Evolutionary conservation across 768 basidiomycete species (phyloP), one percentile per base, ranked within the genome.

Genomic region (Agrocybe chaxingu): DNA sequence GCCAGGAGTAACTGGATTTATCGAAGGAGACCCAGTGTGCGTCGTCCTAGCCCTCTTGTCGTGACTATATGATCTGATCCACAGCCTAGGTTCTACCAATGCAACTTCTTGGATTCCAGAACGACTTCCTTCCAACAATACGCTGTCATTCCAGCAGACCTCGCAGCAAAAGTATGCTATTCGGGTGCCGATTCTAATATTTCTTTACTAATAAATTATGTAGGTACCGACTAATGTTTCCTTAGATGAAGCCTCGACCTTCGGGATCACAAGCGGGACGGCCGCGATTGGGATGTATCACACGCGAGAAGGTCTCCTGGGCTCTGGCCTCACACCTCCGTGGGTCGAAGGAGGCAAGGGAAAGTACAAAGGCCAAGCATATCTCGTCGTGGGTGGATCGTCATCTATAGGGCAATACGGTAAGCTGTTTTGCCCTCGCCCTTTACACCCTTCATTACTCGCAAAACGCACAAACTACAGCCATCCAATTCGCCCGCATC

Each of bases 11-110:
- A 67, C 65, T 16, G 62, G 63, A 31, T 74, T 80, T 57, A 66
- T 73, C 45, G 67, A 68, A 24, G 80, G 79, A 1, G 78, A 81
- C 57, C 64, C 70, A 61, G 77, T 82, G 77, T 78, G 61, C 54
- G 73, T 54, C 43, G 19, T 50, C 4, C 12, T 32, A 8, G 41
- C 53, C 12, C n/a, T 45, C 37, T 4, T 24, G 24, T 4, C 4
- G 24, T 24, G 24, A 24, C 24, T 2, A 24, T 24, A 24, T 24
- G n/a, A 24, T 8, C 36, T 11, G 16, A 29, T 3, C 29, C 33
- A 30, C 10, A 37, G 38, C n/a, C 31, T 41, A 24, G 24, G 24
- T 24, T 24, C 24, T 24, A 24, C 4, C 5, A 3, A 33, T 51
- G 73, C 73, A 44, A 65, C 73, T 50, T 71, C 62, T 54, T 24